These are phyloP conservation scores for Funneliformis geosporum DNA, from an alignment of 192 early-diverging fungal species.

Conservation along the genomic window DNA sequence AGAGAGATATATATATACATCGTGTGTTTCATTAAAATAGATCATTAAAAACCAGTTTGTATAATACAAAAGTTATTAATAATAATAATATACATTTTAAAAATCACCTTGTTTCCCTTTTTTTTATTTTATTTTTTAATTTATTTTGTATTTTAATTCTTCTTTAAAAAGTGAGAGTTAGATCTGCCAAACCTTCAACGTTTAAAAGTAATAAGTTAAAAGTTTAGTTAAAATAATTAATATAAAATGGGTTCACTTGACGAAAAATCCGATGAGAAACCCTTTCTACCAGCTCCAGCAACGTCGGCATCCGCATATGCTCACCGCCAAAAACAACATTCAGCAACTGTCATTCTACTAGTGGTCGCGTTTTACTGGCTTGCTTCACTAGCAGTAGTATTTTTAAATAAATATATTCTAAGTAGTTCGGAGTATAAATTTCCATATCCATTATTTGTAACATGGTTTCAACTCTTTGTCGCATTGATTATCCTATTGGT, in stretches of 20 bases:
- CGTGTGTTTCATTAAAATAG: not conserved
- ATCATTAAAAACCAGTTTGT: not conserved
- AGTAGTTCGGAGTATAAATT: conserved; percentile 61
- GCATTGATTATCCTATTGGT: conserved; percentile 55
- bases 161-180: not conserved
- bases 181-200: not conserved
- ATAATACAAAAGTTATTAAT: not conserved
- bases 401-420: conserved; percentile 68
- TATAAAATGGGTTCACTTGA: conserved; percentile 34
- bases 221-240: not conserved
- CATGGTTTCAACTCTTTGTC: conserved; percentile 65
- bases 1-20: not conserved
- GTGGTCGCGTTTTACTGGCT: conserved; percentile 66
- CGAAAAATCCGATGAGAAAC: conserved; percentile 39
- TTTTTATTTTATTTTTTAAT: not conserved
- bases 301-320: conserved; percentile 18
- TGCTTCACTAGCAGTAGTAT: conserved; percentile 64
- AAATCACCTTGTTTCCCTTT: not conserved
- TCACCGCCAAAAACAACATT: conserved; percentile 37
- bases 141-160: not conserved
- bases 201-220: not conserved
- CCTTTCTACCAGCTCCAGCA: conserved; percentile 48
- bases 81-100: not conserved
- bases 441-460: conserved; percentile 67
- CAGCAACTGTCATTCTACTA: conserved; percentile 42